phyloP scores from a whole-genome alignment of 2,329 filamentous ascomycete genomes.

The Epichloe sylvatica region DNA sequence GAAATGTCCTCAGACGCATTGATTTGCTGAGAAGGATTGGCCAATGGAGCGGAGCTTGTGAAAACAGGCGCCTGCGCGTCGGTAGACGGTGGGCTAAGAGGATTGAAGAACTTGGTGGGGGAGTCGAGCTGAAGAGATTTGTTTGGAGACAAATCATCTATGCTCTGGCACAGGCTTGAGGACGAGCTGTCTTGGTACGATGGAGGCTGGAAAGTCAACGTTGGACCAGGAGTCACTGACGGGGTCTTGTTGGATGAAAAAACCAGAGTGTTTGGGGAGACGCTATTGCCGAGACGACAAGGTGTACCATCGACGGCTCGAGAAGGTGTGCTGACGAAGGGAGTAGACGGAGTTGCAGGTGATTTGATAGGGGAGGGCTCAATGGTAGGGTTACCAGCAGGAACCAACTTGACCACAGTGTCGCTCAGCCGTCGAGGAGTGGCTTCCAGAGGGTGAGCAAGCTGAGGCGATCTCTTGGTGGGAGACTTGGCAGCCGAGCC shows the following conservation, averaged over 20 bases:
- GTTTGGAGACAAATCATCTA: background rate
- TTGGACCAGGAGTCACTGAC: background rate
- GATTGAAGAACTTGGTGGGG: background rate
- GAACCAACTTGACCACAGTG: constrained; percentile 17
- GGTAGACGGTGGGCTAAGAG: background rate
- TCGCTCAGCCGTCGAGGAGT: constrained; percentile 15
- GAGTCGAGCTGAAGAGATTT: background rate
- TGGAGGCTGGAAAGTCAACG: background rate
- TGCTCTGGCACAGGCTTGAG: background rate
- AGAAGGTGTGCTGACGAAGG: constrained; percentile 8
- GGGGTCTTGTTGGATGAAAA: background rate
- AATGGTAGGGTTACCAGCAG: constrained; percentile 11
- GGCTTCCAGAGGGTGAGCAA: constrained; percentile 15
- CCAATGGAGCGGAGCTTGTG: background rate
- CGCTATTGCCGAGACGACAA: background rate
- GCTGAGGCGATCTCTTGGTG: constrained; percentile 16
- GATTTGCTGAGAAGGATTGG: background rate
- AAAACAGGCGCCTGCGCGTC: background rate
- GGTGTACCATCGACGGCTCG: background rate
- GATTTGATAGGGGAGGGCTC: constrained; percentile 20
- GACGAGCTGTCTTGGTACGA: background rate
- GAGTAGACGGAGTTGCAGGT: constrained; percentile 14
- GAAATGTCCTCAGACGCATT: constrained; percentile 3
- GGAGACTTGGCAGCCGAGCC: constrained; percentile 16
- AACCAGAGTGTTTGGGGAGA: background rate